phyloP scores from a whole-genome alignment of 139 green algal genomes.

The Closterium sp. region DNA sequence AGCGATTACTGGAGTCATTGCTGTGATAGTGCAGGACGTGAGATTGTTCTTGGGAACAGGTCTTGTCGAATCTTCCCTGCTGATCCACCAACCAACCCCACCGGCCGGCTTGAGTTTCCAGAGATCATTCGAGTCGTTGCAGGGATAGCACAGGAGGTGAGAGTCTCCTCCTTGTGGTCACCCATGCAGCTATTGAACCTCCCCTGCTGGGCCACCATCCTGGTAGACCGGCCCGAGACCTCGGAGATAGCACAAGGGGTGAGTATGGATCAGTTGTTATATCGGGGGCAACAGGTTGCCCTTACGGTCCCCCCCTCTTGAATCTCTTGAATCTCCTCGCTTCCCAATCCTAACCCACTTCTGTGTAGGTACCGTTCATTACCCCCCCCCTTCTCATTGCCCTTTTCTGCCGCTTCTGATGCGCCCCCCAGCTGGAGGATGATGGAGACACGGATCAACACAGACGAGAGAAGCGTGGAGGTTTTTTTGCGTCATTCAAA shows the following conservation, averaged over 20 bases:
- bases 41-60: too few species aligned
- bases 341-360: too few species aligned
- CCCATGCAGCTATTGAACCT: not conserved
- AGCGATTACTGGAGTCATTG: conserved; percentile 25
- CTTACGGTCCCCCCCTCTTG: too few species aligned
- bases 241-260: too few species aligned
- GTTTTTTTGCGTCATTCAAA: conserved; percentile 45
- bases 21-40: conserved; percentile 42
- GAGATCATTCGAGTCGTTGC: conserved; percentile 25
- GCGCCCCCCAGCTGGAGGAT: conserved; percentile 28
- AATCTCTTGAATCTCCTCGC: too few species aligned
- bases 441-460: conserved; percentile 38
- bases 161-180: not conserved
- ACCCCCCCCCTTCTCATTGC: not conserved
- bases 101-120: conserved; percentile 41
- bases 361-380: too few species aligned
- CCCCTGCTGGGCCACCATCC: not conserved
- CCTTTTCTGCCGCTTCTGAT: not conserved
- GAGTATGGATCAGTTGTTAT: too few species aligned
- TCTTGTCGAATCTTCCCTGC: not conserved
- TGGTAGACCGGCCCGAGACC: not conserved
- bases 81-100: conserved; percentile 24
- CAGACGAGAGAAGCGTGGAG: conserved; percentile 30
- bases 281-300: too few species aligned
- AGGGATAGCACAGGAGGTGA: conserved; percentile 38